Base-by-base conservation (phyloP, 345 rosid genomes). In the Cardamine resedifolia region DNA sequence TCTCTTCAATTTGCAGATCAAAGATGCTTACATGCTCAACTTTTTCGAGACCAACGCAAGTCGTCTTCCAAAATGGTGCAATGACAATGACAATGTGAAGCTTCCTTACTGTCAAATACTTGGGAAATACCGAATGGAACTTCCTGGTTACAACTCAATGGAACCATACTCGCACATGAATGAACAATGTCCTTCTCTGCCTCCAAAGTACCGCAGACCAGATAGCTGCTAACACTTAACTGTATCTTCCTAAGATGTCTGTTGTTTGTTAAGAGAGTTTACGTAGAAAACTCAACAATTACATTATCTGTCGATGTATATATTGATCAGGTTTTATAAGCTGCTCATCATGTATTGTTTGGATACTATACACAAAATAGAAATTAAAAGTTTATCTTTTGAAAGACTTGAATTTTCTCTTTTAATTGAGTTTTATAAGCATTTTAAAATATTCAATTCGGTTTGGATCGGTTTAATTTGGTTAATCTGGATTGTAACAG, bases 41-140 rank as follows among this genome's bases (percentile, higher is more conserved):
- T 84, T 88, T 66, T 88, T 87, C 11, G 95, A 92, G 78, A 87
- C 47, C 65, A 81, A 96, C 66, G 82, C 90, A 51, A 96, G 96
- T 63, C 88, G 82, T 44, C 86, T 95, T 68, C 98, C 96, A 8
- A 66, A 83, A 66, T 96, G 99, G 99, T 96, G 99, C 90, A 90
- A 92, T 55, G 85, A 83, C 68, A 90, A 80, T n/a, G 93, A 88
- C 26, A 14, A 33, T 34, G 90, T 87, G 63, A 85, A 88, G 85
- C 88, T 92, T 38, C 94, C 91, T 0, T 96, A 76, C 57, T 96
- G 99, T 79, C 99, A 96, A 81, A 90, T 96, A 51, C 78, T 68
- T 50, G 98, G 99, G 44, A 85, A 86, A 71, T 96, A 92, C 66
- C 81, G 96, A 45, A 88, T 96, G 98, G 97, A 92, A 64, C 79